A percentile compares a stretch with the other conserved stretches of the same genome.
phyloP scores from a whole-genome alignment of 495 filamentous ascomycete genomes.

The Cladorrhinum samala region DNA sequence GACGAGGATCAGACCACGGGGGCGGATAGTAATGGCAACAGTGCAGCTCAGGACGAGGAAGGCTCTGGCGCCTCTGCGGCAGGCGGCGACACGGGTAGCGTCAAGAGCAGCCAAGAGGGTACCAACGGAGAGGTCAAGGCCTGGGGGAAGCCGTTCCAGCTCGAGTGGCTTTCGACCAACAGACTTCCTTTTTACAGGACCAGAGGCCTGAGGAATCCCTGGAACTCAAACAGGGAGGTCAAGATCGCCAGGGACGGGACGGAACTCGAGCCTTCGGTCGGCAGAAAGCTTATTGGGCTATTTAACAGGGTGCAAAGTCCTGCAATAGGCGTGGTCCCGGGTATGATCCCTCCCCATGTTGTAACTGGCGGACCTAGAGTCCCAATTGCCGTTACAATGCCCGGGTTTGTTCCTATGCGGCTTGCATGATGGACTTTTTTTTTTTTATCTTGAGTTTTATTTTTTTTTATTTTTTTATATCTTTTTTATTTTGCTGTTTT shows the following conservation, averaged over 20 bases:
- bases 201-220: constrained; percentile 83
- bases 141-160: constrained; percentile 88
- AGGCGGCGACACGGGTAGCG: constrained; percentile 26
- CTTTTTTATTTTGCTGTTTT: no score
- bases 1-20: constrained; percentile 41
- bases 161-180: constrained; percentile 86
- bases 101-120: constrained; percentile 31
- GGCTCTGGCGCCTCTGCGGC: constrained; percentile 30
- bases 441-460: no score
- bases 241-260: constrained; percentile 97
- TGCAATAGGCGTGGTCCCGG: constrained; percentile 18
- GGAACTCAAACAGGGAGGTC: constrained; percentile 94
- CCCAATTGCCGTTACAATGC: constrained; percentile 3
- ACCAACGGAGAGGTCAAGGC: constrained; percentile 46
- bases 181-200: constrained; percentile 88
- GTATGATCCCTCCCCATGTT: constrained; percentile 5
- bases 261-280: constrained; percentile 80
- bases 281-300: constrained; percentile 67
- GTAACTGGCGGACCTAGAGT: neutral
- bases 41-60: constrained; percentile 31
- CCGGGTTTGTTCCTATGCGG: constrained; percentile 15
- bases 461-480: no score
- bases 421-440: neutral
- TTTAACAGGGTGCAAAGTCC: constrained; percentile 58
- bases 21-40: no score